These are phyloP conservation scores for Kalaharituber pfeilii DNA, from an alignment of 2,329 filamentous ascomycete species.

Conservation along the genomic window DNA sequence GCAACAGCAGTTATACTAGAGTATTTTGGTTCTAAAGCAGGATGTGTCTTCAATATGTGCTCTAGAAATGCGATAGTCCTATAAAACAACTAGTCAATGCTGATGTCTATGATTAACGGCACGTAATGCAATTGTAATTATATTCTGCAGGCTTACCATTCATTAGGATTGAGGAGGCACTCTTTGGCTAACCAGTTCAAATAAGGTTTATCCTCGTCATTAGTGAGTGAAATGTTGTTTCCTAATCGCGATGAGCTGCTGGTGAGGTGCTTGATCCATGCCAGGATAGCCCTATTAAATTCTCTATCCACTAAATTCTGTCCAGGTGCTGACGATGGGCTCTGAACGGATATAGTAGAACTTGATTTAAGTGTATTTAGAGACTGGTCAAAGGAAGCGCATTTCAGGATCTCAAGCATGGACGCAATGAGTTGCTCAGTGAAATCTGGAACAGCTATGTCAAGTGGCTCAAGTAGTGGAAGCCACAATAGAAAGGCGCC, in stretches of 20 bases:
- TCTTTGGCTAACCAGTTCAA: slow-evolving; percentile 12
- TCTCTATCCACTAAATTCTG: slow-evolving; percentile 1
- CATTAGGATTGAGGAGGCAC: slow-evolving; percentile 11
- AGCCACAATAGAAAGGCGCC: slow-evolving; percentile 17
- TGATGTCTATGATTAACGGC: not conserved
- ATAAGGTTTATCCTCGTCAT: slow-evolving; percentile 1
- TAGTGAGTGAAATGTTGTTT: not conserved
- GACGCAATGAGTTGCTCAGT: slow-evolving; percentile 9
- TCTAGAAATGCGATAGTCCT: slow-evolving; percentile 15
- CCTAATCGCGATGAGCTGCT: slow-evolving; percentile 7
- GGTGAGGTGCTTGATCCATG: slow-evolving; percentile 15
- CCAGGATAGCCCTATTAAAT: slow-evolving; percentile 12
- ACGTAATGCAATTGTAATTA: not conserved
- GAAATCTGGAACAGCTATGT: slow-evolving; percentile 8
- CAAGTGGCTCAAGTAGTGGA: slow-evolving; percentile 12
- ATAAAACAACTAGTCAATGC: not conserved
- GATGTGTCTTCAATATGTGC: slow-evolving; percentile 10
- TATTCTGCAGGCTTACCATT: slow-evolving; percentile 7
- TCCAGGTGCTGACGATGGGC: not conserved
- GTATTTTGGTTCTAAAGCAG: slow-evolving; percentile 12
- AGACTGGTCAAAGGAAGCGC: not conserved
- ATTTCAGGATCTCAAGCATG: slow-evolving; percentile 14
- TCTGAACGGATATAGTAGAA: not conserved
- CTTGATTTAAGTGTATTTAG: not conserved
- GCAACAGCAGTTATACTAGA: slow-evolving; percentile 9